Evolutionary conservation across 2,329 filamentous ascomycete genomes (phyloP), one percentile per base, ranked within the genome.

Genomic region (Drechslerella dactyloides): DNA sequence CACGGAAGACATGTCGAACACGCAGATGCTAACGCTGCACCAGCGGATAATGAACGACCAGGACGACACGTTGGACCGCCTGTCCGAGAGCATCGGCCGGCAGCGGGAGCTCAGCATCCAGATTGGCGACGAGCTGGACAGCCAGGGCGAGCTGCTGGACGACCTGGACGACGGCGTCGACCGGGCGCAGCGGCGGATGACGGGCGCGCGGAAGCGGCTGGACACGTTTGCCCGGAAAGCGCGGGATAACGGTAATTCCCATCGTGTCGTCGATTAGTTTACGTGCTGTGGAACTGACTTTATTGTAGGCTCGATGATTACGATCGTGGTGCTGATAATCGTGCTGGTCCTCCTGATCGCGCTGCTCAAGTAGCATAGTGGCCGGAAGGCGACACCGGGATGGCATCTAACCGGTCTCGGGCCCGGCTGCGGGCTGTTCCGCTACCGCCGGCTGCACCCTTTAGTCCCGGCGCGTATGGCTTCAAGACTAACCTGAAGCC

Each of bases 91-190:
- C 66, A 97, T 99, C 75, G 86, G 90, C 2, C 86, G 94, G 42
- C 94, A 97, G 82, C 85, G 96, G 55, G 91, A 97, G 81, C 83
- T 99, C 73, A 93, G 89, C 78, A 96, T 97, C 82, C 91, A 94
- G 82, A 97, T 99, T 77, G 93, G 94, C 30, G 90, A 97, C 79
- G 94, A 99, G 83, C 84, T 99, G 37, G 94, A 97, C 76, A 89
- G 87, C 75, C 94, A 99, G 77, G 90, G 96, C 40, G 84, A 89
- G 76, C 83, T 99, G 83, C 83, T 99, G 30, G 93, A 97, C 79
- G 93, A 96, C 77, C 87, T 96, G 50, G 94, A 97, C 78, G 85
- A 85, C 50, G 85, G 89, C 19, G 90, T 93, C 6, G 92, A 96
- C 79, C 83, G 93, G 66, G 93, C 97, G 81, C 85, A 89, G 79